Evolutionary conservation across 495 filamentous ascomycete species (phyloP), one percentile per base, ranked within the genome.

Genomic region (Penicillium arizonense): DNA sequence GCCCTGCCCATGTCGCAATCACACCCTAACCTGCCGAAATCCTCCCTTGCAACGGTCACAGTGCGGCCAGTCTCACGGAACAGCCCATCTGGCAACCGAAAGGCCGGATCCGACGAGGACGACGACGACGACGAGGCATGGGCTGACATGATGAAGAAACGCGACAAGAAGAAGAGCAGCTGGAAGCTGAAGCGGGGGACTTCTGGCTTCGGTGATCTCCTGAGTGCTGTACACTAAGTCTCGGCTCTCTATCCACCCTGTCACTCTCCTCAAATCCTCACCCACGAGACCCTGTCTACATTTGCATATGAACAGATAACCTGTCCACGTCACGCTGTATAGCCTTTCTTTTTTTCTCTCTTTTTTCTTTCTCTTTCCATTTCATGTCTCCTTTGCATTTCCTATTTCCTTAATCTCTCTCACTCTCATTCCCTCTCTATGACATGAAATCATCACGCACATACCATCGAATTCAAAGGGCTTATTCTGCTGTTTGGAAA

Each of bases 101-200:
- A 43, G 28, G 23, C 58, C 48, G 59, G 50, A 4, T 43, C 65
- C 7, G 69, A 76, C 13, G 87, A 91, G 12, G 89, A 91, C 18
- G 89, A 91, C 10, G 85, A 92, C 39, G 89, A 96, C 46, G 90
- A 93, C 23, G 87, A 93, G 58, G 85, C 84, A 20, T 91, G 90
- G 90, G 86, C 85, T 45, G 86, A 90, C 47, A 91, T 95, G 89
- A 87, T 82, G 68, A 87, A 86, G 64, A 92, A 88, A 70, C 79
- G 88, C 42, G 88, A 90, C 49, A 85, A 88, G 70, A 93, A 90
- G 76, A 87, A 83, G 72, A 85, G 74, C 43, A 65, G 77, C 52
- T 91, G 89, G 89, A 84, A 83, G 57, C 64, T 79, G 49, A 90
- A 87, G 73, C 87, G 84, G 67, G 70, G 68, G 35, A 68, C 65